Percentiles rank a stretch among this genome's conserved stretches.
These are phyloP conservation scores for Citrus glauca DNA, from an alignment of 345 rosid genomes.

Conservation along the genomic window DNA sequence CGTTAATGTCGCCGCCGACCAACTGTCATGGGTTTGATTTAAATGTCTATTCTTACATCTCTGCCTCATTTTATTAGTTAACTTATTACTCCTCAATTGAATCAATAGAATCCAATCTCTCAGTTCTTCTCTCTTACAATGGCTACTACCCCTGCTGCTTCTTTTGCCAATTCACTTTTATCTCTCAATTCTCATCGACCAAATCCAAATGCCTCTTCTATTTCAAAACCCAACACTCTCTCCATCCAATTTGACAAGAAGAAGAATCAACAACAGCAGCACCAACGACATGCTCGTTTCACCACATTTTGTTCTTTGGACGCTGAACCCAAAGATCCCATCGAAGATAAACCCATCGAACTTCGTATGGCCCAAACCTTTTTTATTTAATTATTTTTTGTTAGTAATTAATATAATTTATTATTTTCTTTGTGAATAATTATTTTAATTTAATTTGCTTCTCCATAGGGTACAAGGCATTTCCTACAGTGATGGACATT, in stretches of 20 bases:
- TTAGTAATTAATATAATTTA: not conserved
- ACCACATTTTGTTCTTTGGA: slow-evolving; percentile 31
- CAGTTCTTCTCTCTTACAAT: not conserved
- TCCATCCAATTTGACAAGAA: not conserved
- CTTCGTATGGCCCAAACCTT: slow-evolving; percentile 23
- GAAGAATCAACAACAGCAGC: not conserved
- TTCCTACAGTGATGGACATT: slow-evolving; percentile 82
- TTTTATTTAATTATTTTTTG: not conserved
- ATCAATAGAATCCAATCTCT: not conserved
- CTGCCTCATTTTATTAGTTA: too few species aligned
- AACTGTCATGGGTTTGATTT: not conserved
- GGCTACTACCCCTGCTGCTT: not conserved
- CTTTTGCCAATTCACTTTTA: not conserved
- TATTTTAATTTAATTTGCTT: not conserved
- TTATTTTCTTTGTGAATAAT: not conserved
- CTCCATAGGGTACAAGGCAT: slow-evolving; percentile 52
- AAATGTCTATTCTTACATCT: not conserved
- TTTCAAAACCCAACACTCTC: not conserved
- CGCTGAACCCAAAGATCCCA: slow-evolving; percentile 25
- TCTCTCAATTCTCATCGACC: slow-evolving; percentile 1
- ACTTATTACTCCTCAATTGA: not conserved
- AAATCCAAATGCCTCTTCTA: not conserved
- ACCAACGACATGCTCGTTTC: slow-evolving; percentile 4
- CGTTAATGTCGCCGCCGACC: not conserved
- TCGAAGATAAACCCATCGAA: slow-evolving; percentile 41